Evolutionary conservation across 2,329 filamentous ascomycete species (phyloP).

Genomic region (Bipolaris oryzae): DNA sequence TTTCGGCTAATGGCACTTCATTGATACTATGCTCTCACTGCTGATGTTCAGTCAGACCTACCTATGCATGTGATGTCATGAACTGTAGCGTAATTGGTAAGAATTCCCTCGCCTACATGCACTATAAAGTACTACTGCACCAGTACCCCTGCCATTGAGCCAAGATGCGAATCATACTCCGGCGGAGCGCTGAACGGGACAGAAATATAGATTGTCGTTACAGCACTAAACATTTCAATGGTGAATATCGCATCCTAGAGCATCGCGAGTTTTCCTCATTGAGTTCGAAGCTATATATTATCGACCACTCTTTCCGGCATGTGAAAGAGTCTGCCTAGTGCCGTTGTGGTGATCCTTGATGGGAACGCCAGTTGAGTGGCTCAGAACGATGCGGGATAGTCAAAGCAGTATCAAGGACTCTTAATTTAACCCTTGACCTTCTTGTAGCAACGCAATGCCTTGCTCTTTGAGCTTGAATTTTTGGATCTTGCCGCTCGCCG

Average conservation of each 20-base stretch:
- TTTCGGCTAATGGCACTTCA: too few relatives aligned
- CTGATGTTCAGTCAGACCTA: not conserved
- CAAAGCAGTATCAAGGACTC: not conserved
- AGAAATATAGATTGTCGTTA: not conserved
- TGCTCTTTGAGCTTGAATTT: conserved; percentile 83
- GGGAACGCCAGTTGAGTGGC: not conserved
- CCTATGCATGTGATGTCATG: not conserved
- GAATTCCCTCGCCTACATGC: not conserved
- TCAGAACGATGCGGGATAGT: too few relatives aligned
- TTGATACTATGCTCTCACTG: not conserved
- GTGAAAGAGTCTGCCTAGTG: too few relatives aligned
- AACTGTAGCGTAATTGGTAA: not conserved
- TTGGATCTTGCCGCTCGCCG: conserved; percentile 94
- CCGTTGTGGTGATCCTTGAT: not conserved
- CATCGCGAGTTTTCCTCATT: not conserved
- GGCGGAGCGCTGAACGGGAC: not conserved
- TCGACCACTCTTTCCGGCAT: too few relatives aligned
- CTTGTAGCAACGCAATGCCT: conserved; percentile 51
- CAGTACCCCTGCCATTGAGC: not conserved
- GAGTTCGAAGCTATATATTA: too few relatives aligned
- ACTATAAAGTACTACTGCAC: not conserved
- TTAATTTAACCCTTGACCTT: conserved; percentile 27
- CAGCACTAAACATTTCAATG: not conserved
- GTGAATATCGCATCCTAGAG: not conserved
- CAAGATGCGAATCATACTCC: not conserved